These are phyloP conservation scores for Limonomyces culmigenus DNA, from an alignment of 1,284 basidiomycete species.

Conservation along the genomic window DNA sequence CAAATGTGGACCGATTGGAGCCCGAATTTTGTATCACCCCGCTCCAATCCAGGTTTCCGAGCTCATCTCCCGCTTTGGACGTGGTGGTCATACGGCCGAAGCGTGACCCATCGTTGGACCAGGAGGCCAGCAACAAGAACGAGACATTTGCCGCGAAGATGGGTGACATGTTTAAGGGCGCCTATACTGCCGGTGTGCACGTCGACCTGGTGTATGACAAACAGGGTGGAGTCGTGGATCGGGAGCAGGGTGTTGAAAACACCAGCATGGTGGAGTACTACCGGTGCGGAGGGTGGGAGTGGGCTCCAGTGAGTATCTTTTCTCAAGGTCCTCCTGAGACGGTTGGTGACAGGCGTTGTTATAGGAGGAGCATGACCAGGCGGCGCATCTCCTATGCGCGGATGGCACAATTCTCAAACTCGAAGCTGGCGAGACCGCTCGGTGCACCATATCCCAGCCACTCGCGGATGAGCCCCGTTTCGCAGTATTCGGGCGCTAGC, in stretches of 20 bases:
- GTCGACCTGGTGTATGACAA: slow-evolving; percentile 35
- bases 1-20: slow-evolving; percentile 76
- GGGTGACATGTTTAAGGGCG: slow-evolving; percentile 37
- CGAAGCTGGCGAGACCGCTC: not conserved
- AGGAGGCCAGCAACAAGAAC: slow-evolving; percentile 24
- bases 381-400: slow-evolving; percentile 51
- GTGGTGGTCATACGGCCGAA: slow-evolving; percentile 71
- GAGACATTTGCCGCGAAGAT: slow-evolving; percentile 27
- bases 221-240: slow-evolving; percentile 7
- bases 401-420: slow-evolving; percentile 44
- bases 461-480: no score
- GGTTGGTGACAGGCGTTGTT: no score
- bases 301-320: slow-evolving; percentile 49
- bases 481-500: no score
- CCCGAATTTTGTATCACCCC: slow-evolving; percentile 65
- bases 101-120: slow-evolving; percentile 35
- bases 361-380: slow-evolving; percentile 36
- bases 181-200: slow-evolving; percentile 64
- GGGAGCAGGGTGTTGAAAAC: slow-evolving; percentile 25
- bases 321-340: not conserved
- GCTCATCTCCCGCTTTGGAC: slow-evolving; percentile 40
- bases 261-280: slow-evolving; percentile 63
- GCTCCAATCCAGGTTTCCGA: slow-evolving; percentile 19
- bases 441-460: no score
- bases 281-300: slow-evolving; percentile 69